Evolutionary conservation across 164 flowering plant genomes (phyloP).

Genomic region (Litsea cubeba): DNA sequence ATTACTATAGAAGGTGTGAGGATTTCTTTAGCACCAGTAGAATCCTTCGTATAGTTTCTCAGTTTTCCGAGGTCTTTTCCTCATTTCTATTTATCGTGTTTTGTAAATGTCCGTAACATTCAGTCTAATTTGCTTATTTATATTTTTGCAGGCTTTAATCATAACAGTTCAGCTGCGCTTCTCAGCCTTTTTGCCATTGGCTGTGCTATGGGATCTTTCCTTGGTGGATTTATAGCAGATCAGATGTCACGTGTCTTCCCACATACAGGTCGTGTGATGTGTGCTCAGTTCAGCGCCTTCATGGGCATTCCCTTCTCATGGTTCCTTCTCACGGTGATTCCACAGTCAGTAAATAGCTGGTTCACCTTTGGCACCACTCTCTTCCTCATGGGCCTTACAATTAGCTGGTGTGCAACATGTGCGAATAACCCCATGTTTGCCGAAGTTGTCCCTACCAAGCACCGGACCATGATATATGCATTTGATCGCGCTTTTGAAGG

Average conservation of each 20-base stretch:
- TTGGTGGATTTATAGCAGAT: conserved; percentile 86
- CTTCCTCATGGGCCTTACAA: conserved; percentile 78
- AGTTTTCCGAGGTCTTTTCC: too few species aligned
- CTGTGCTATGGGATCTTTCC: conserved; percentile 68
- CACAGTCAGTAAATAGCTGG: conserved; percentile 62
- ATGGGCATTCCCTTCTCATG: conserved; percentile 94
- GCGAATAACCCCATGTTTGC: conserved; percentile 92
- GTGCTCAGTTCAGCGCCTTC: conserved; percentile 93
- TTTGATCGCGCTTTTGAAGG: conserved; percentile 96
- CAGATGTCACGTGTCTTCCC: conserved; percentile 57
- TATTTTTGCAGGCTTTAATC: conserved; percentile 67
- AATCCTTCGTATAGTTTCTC: too few species aligned
- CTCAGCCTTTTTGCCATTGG: conserved; percentile 80
- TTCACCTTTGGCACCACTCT: conserved; percentile 55
- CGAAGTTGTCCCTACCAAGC: conserved; percentile 84
- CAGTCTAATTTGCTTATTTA: conserved; percentile 3
- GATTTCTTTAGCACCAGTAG: too few species aligned
- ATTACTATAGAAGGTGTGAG: too few species aligned
- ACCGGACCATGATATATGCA: conserved; percentile 95
- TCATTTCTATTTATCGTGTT: too few species aligned
- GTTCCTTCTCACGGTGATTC: conserved; percentile 68
- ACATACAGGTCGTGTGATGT: conserved; percentile 79
- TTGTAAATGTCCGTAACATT: background rate
- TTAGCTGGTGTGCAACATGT: conserved; percentile 88
- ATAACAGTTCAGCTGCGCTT: conserved; percentile 65